phyloP scores from a whole-genome alignment of 768 basidiomycete genomes.

The Phaeolepiota aurea region DNA sequence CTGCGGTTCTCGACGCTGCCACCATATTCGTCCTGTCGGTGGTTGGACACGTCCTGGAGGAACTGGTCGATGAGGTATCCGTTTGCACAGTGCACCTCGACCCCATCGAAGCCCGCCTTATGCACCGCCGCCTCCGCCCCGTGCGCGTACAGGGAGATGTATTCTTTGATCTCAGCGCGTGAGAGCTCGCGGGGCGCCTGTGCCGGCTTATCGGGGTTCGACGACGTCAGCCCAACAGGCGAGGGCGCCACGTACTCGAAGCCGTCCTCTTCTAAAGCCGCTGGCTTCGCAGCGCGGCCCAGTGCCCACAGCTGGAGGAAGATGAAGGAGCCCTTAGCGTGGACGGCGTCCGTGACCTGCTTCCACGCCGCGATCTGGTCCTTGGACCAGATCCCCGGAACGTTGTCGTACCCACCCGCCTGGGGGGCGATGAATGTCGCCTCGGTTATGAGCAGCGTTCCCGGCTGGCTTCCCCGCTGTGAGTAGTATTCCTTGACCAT shows the following conservation, averaged over 20 bases:
- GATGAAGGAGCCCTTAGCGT: slow-evolving; percentile 33
- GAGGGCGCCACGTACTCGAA: slow-evolving; percentile 1
- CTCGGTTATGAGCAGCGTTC: slow-evolving; percentile 51
- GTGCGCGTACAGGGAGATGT: slow-evolving; percentile 28
- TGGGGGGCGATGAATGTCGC: slow-evolving; percentile 41
- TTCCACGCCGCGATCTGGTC: slow-evolving; percentile 56
- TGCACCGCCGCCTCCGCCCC: slow-evolving; percentile 33
- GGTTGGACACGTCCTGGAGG: slow-evolving; percentile 32
- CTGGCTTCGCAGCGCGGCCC: slow-evolving; percentile 24
- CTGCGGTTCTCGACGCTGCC: slow-evolving; percentile 43
- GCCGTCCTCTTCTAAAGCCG: not conserved
- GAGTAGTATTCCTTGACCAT: slow-evolving; percentile 36
- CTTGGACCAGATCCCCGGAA: slow-evolving; percentile 59
- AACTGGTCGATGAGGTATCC: slow-evolving; percentile 37
- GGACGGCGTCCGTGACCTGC: slow-evolving; percentile 45
- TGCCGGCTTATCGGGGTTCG: not conserved
- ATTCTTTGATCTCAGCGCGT: slow-evolving; percentile 28
- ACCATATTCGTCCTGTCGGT: slow-evolving; percentile 46
- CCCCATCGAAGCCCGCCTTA: slow-evolving; percentile 39
- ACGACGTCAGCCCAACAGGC: not conserved
- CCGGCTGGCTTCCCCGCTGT: slow-evolving; percentile 37
- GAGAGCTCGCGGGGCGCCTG: slow-evolving; percentile 15
- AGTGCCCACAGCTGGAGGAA: slow-evolving; percentile 49
- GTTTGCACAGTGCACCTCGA: slow-evolving; percentile 32
- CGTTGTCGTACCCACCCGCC: slow-evolving; percentile 39